Conservation (phyloP, 441 rosid genomes). For the Flueggea neowawraea region DNA sequence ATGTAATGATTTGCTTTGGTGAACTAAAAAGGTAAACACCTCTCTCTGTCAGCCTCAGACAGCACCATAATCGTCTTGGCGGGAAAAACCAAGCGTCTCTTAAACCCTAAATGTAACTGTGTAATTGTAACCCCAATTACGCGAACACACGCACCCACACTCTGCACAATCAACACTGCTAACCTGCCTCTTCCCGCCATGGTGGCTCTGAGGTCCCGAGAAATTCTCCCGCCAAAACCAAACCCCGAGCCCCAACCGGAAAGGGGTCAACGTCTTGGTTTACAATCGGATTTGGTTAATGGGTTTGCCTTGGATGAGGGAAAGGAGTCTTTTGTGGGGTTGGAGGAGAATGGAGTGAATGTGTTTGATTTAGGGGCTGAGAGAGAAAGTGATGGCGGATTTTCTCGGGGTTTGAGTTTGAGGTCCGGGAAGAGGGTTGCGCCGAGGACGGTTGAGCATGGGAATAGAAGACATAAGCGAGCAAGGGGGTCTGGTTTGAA, state of each 20-base stretch:
- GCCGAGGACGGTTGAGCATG: slow-evolving; percentile 24
- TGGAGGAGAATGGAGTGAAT: no score
- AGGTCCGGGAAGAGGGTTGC: slow-evolving; percentile 52
- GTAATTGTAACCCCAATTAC: background rate
- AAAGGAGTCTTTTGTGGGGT: background rate
- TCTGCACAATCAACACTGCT: background rate
- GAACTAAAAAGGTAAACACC: no score
- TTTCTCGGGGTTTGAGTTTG: slow-evolving; percentile 27
- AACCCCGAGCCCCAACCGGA: slow-evolving; percentile 7
- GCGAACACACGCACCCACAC: background rate
- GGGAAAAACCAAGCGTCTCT: slow-evolving; percentile 18
- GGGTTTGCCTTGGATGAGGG: background rate
- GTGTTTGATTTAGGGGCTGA: background rate
- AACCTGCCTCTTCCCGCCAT: slow-evolving; percentile 11
- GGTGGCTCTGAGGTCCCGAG: slow-evolving; percentile 48
- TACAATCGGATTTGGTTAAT: no score
- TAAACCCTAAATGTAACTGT: slow-evolving; percentile 15
- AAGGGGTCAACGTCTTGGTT: slow-evolving; percentile 17
- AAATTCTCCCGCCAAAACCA: slow-evolving; percentile 17
- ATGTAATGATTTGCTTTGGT: no score
- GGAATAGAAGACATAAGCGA: background rate
- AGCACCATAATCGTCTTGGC: slow-evolving; percentile 7
- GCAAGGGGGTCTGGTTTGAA: background rate
- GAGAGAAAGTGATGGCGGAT: slow-evolving; percentile 13
- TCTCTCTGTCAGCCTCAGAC: no score